Conservation (phyloP, 257 asterid genomes). For the Thymus mandschuricus region DNA sequence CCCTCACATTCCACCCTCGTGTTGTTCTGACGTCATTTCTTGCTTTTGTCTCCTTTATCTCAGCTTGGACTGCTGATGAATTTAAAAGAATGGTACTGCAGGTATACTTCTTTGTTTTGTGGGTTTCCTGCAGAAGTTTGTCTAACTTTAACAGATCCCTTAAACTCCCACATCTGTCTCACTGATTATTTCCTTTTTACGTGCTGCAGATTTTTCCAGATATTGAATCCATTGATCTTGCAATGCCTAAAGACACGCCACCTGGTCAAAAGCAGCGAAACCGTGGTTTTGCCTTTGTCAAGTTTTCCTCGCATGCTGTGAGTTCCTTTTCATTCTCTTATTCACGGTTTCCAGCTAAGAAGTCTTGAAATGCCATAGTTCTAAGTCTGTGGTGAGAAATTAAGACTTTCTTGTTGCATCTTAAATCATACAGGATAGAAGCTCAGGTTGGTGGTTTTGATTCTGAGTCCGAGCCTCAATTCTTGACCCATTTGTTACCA, state of each 20-base stretch:
- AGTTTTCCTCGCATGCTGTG: slow-evolving; percentile 84
- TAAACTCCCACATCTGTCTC: slow-evolving; percentile 24
- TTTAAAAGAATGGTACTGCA: slow-evolving; percentile 69
- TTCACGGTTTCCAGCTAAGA: slow-evolving; percentile 28
- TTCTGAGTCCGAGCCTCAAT: slow-evolving; percentile 73
- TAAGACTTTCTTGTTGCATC: slow-evolving; percentile 66
- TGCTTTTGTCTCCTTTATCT: slow-evolving; percentile 27
- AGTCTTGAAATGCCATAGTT: slow-evolving; percentile 26
- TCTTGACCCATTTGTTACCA: slow-evolving; percentile 48
- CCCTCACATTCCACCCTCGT: neutral
- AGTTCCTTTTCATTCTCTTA: slow-evolving; percentile 41
- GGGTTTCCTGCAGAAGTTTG: slow-evolving; percentile 20
- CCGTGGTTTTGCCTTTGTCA: slow-evolving; percentile 94
- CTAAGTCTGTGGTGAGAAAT: slow-evolving; percentile 34
- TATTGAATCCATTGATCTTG: slow-evolving; percentile 74
- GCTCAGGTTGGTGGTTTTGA: slow-evolving; percentile 92
- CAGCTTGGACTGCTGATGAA: slow-evolving; percentile 86
- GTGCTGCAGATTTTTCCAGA: slow-evolving; percentile 73
- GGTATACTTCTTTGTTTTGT: slow-evolving; percentile 48
- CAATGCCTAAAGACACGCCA: slow-evolving; percentile 50
- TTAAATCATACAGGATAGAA: slow-evolving; percentile 80
- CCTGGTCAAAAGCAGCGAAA: slow-evolving; percentile 66
- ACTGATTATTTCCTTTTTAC: slow-evolving; percentile 18
- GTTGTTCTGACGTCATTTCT: neutral
- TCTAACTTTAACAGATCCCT: neutral